Percentiles rank a stretch among this genome's conserved stretches.
Evolutionary conservation across 2,329 filamentous ascomycete genomes (phyloP).

Genomic region (Apiospora pterosperma): DNA sequence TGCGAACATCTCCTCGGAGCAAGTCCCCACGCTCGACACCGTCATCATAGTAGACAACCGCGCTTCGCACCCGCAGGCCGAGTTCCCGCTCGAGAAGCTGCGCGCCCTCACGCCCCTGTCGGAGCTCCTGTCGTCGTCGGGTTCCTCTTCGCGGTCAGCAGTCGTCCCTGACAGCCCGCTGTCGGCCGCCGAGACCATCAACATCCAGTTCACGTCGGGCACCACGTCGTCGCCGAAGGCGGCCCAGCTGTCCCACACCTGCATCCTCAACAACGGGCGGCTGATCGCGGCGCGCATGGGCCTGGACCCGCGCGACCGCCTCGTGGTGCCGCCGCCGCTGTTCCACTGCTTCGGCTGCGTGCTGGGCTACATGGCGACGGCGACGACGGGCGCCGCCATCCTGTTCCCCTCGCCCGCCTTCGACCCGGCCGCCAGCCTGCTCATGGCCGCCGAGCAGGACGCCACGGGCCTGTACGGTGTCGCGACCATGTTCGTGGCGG

Average conservation of each 20-base stretch:
- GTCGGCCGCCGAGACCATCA: constrained; percentile 68
- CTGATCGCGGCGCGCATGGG: constrained; percentile 85
- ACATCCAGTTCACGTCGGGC: constrained; percentile 97
- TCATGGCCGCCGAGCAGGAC: constrained; percentile 47
- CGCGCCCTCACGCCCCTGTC: constrained; percentile 44
- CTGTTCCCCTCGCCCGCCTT: constrained; percentile 87
- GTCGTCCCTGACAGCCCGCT: constrained; percentile 46
- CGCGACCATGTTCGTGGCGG: constrained; percentile 88
- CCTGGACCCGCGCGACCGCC: constrained; percentile 67
- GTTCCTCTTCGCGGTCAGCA: constrained; percentile 21
- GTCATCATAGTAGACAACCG: constrained; percentile 82
- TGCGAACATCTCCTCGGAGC: constrained; percentile 32
- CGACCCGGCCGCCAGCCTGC: constrained; percentile 69
- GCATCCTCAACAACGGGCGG: constrained; percentile 89
- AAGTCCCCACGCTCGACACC: constrained; percentile 65
- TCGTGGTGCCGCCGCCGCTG: constrained; percentile 82
- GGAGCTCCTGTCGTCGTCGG: constrained; percentile 24
- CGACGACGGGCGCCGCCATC: constrained; percentile 73
- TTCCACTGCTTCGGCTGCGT: constrained; percentile 92
- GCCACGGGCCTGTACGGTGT: constrained; percentile 79
- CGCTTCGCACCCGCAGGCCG: constrained; percentile 36
- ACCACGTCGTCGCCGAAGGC: constrained; percentile 90
- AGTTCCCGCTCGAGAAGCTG: constrained; percentile 40
- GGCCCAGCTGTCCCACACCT: constrained; percentile 78
- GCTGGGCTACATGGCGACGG: constrained; percentile 93